These are phyloP conservation scores for Carex sylvatica DNA, from an alignment of 202 grass and related monocot genomes.

Conservation along the genomic window DNA sequence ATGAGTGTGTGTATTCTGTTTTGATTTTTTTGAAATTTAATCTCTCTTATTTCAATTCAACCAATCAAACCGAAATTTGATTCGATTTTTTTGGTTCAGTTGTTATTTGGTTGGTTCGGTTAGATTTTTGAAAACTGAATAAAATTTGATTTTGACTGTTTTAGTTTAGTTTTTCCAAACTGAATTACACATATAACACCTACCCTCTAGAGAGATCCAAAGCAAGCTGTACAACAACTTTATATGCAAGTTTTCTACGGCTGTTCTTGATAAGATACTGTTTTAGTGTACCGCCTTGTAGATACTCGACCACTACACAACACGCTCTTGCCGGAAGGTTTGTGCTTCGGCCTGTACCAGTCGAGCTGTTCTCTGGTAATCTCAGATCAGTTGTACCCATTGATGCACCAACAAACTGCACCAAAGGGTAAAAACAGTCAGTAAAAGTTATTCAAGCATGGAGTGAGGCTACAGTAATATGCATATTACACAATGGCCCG, in stretches of 20 bases:
- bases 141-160: no score
- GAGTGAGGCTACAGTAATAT: no score
- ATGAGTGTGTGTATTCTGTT: no score
- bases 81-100: no score
- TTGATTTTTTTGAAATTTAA: no score
- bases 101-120: no score
- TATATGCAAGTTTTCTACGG: slow-evolving; percentile 62
- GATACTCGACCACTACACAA: slow-evolving; percentile 75
- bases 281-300: slow-evolving; percentile 62
- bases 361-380: slow-evolving; percentile 41
- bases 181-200: neutral
- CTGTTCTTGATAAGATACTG: slow-evolving; percentile 63
- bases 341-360: slow-evolving; percentile 22
- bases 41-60: no score
- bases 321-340: slow-evolving; percentile 55
- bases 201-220: slow-evolving; percentile 86
- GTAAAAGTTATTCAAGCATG: slow-evolving; percentile 16
- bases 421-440: slow-evolving; percentile 16
- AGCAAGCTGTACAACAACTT: slow-evolving; percentile 62
- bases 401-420: slow-evolving; percentile 85
- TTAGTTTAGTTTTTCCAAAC: no score
- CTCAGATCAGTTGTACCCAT: slow-evolving; percentile 72
- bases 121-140: no score
- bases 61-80: no score
- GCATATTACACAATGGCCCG: no score